Conservation (phyloP, 441 rosid species). For the Viola pubescens region DNA sequence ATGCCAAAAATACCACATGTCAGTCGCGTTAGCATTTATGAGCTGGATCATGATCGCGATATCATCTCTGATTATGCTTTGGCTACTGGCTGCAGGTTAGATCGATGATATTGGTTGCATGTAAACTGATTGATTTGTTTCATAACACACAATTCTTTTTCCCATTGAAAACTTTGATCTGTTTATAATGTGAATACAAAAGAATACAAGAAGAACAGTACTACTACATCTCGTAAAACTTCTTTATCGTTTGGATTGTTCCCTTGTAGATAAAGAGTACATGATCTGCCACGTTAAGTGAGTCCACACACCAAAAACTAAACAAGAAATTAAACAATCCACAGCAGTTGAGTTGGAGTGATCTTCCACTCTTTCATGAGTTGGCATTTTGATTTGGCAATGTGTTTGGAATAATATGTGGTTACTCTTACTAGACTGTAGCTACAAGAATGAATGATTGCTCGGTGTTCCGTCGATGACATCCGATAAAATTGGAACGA, state of each 20-base stretch:
- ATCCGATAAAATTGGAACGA: too few species aligned
- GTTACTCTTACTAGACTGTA: too few species aligned
- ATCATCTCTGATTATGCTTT: conserved; percentile 85
- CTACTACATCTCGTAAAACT: background rate
- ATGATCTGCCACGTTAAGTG: too few species aligned
- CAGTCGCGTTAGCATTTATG: conserved; percentile 63
- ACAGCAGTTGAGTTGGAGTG: too few species aligned
- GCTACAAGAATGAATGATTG: too few species aligned
- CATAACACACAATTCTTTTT: background rate
- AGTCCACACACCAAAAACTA: too few species aligned
- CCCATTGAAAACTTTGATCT: conserved; percentile 25
- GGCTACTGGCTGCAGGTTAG: conserved; percentile 77
- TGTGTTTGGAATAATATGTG: too few species aligned
- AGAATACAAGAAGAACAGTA: background rate
- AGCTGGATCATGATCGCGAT: conserved; percentile 70
- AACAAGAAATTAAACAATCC: too few species aligned
- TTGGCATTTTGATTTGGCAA: too few species aligned
- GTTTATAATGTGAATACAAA: conserved; percentile 22
- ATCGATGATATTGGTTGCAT: background rate
- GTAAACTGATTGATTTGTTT: background rate
- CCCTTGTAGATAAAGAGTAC: too few species aligned
- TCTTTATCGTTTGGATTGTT: background rate
- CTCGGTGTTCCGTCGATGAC: too few species aligned
- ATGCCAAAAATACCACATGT: conserved; percentile 57
- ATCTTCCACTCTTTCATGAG: too few species aligned